Evolutionary conservation across 2,329 filamentous ascomycete genomes (phyloP), one percentile per base, ranked within the genome.

Genomic region (Ophiostoma novo-ulmi): DNA sequence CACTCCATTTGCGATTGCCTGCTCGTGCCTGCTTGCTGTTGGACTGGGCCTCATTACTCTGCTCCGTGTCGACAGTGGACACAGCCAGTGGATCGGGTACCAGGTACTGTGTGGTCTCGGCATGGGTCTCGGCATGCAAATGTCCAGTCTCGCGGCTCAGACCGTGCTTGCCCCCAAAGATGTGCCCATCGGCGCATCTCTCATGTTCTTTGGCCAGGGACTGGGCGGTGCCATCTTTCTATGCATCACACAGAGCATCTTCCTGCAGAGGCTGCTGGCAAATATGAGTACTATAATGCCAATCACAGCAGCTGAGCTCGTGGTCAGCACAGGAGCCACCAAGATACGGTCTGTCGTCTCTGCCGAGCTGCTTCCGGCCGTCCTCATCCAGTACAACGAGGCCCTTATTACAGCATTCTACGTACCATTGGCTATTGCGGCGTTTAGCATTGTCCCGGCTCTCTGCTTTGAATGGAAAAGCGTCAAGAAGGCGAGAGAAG

Each of bases 391-490:
- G 0, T 91, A 91, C 78, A 91, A 90, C 75, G 75, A 80, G 17
- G 82, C 88, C 0, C 76, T 91, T 22, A 82, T 81, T 0, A 78
- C 83, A 70, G 83, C 83, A 0, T 91, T 89, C 75, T 84, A 86
- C 71, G 85, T 90, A 5, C 83, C 82, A 1, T 80, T 88, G 4
- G 83, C 84, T 0, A 78, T 88, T 73, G 81, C 82, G 1, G 79
- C 80, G 5, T 70, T 88, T 3, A 83, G 81, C 6, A 80, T 89
- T n/a, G 58, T 89, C 13, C 87, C 85, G 0, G 80, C 83, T 0
- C 75, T 82, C 0, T 79, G 80, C 7, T 83, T 90, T 73, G 84
- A 90, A 78, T 90, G 87, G 87, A 85, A 75, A 72, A 80, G 77
- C 68, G 77, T 80, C 14, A 80, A 80, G 75, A 70, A 71, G 10